Conservation (phyloP, 352 stramenopile species). For the Phytopythium helicoides region DNA sequence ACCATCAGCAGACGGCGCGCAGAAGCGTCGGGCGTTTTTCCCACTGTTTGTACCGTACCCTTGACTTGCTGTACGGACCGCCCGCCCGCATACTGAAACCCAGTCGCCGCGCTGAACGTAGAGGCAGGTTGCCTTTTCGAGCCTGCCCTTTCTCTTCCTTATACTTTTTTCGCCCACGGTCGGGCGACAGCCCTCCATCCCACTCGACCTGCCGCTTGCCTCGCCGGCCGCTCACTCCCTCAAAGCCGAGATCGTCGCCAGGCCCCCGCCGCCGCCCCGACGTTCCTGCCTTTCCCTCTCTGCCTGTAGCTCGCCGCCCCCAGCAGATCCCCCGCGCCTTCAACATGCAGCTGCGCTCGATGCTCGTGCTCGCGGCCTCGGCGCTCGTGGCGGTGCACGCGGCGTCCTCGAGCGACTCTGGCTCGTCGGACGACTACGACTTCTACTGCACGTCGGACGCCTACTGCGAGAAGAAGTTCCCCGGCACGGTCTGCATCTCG, state of each 20-base stretch:
- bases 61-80: no score
- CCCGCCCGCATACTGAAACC: neutral
- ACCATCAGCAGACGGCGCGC: neutral
- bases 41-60: no score
- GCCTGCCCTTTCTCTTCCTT: conserved; percentile 3
- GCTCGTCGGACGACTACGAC: conserved; percentile 24
- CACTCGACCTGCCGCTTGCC: no score
- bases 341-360: conserved; percentile 46
- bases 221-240: no score
- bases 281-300: neutral
- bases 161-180: conserved; percentile 4
- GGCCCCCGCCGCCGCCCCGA: neutral
- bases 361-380: conserved; percentile 29
- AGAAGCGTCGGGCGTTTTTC: no score
- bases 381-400: conserved; percentile 21
- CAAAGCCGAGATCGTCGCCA: no score
- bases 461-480: conserved; percentile 67
- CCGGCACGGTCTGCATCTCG: conserved; percentile 70
- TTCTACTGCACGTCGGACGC: conserved; percentile 69
- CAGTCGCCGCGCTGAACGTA: neutral
- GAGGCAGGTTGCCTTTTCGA: neutral
- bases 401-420: conserved; percentile 6
- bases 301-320: no score
- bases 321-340: no score
- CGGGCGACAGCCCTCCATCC: neutral